Conservation (phyloP, 192 early-diverging fungal species). For the Allomyces macrogynus region DNA sequence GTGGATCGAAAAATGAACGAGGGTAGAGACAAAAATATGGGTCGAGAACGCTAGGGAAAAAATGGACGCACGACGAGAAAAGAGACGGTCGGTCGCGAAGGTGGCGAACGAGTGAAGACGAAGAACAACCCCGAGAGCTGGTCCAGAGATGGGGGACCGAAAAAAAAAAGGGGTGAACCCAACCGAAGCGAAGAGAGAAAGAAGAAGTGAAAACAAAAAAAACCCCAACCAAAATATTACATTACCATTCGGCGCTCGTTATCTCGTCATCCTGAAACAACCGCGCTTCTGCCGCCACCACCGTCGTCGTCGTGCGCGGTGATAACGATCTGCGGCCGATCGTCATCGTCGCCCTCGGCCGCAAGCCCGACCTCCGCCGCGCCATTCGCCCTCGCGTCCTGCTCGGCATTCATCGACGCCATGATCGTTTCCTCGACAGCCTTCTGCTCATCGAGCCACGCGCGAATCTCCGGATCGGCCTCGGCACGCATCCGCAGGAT, state of each 20-base stretch:
- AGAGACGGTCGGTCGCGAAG: too few relatives aligned
- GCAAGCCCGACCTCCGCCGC: neutral
- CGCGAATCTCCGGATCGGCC: neutral
- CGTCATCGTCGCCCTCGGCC: neutral
- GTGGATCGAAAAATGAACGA: too few relatives aligned
- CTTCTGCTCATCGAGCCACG: conserved; percentile 9
- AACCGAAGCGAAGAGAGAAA: neutral
- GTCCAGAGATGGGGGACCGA: neutral
- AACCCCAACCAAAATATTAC: neutral
- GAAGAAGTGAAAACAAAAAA: neutral
- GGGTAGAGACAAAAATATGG: too few relatives aligned
- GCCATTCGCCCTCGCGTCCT: neutral
- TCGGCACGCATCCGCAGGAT: neutral
- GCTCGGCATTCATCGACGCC: neutral
- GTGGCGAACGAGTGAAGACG: too few relatives aligned
- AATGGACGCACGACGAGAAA: too few relatives aligned
- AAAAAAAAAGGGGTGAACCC: neutral
- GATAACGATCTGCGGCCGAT: neutral
- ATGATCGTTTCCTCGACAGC: conserved; percentile 11
- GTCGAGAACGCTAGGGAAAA: too few relatives aligned
- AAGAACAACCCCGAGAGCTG: neutral
- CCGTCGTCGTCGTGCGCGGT: neutral
- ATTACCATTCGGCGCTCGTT: neutral
- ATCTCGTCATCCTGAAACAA: too few relatives aligned
- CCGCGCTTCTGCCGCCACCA: neutral